Evolutionary conservation across 768 basidiomycete genomes (phyloP).

Genomic region (Leccinum incarnatum): DNA sequence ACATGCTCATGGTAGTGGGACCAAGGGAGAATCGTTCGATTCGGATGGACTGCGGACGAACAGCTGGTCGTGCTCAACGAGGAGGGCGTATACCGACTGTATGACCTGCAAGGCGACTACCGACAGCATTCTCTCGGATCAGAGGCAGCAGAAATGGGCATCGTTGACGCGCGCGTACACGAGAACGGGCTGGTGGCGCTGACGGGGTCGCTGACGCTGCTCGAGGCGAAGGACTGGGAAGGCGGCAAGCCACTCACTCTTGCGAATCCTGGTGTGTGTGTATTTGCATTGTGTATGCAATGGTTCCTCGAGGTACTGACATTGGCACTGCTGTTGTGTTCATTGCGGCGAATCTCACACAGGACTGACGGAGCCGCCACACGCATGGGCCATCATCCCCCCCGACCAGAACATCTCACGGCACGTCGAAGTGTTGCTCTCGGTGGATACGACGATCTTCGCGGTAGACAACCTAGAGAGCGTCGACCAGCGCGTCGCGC

Average conservation of each 20-base stretch:
- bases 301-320: conserved; percentile 1
- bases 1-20: conserved; percentile 71
- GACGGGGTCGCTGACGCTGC: conserved; percentile 66
- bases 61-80: conserved; percentile 83
- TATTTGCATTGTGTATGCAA: conserved; percentile 3
- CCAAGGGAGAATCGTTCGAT: conserved; percentile 73
- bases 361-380: conserved; percentile 78
- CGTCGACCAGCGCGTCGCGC: conserved; percentile 82
- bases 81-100: conserved; percentile 88
- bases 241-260: conserved; percentile 71
- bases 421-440: conserved; percentile 86
- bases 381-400: conserved; percentile 85
- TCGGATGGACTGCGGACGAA: conserved; percentile 85
- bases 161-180: conserved; percentile 83
- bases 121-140: conserved; percentile 79
- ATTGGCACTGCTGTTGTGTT: background rate
- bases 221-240: conserved; percentile 90
- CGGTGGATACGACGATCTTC: conserved; percentile 75
- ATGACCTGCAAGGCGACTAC: conserved; percentile 85
- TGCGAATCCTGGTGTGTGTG: conserved; percentile 70
- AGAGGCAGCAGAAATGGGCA: conserved; percentile 78
- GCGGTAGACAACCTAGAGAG: conserved; percentile 87
- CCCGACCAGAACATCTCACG: conserved; percentile 87
- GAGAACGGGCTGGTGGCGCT: conserved; percentile 86
- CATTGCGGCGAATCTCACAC: background rate